phyloP scores from a whole-genome alignment of 345 rosid species.

The Camelina laxa region DNA sequence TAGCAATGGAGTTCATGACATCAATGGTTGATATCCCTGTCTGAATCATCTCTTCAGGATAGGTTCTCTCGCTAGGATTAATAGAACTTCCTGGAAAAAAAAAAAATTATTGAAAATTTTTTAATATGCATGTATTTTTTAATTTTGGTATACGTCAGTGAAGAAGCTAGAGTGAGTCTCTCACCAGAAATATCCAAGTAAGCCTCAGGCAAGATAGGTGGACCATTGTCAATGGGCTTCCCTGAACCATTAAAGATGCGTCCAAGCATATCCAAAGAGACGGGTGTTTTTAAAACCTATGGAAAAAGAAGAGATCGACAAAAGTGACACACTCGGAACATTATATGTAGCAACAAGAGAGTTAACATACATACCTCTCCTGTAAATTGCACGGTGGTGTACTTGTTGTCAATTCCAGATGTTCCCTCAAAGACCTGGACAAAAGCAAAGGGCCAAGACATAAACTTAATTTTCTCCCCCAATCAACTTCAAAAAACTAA shows the following conservation, averaged over 20 bases:
- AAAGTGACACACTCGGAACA: too few relatives aligned
- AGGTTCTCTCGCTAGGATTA: background rate
- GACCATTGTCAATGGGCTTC: slow-evolving; percentile 90
- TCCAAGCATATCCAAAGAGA: slow-evolving; percentile 90
- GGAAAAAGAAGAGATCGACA: background rate
- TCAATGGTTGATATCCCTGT: background rate
- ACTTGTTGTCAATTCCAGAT: slow-evolving; percentile 86
- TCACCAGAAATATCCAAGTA: slow-evolving; percentile 91
- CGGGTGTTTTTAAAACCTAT: slow-evolving; percentile 87
- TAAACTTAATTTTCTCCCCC: too few relatives aligned
- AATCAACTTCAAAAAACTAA: too few relatives aligned
- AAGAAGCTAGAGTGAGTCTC: too few relatives aligned
- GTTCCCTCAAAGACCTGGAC: slow-evolving; percentile 80
- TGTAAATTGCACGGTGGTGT: slow-evolving; percentile 77
- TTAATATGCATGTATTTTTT: too few relatives aligned
- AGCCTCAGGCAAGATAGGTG: slow-evolving; percentile 87
- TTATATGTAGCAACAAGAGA: too few relatives aligned
- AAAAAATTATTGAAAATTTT: too few relatives aligned
- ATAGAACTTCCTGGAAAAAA: slow-evolving; percentile 40
- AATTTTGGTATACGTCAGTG: too few relatives aligned
- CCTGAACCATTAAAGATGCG: slow-evolving; percentile 93
- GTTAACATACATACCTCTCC: slow-evolving; percentile 51
- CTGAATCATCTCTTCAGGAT: background rate
- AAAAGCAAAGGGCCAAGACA: too few relatives aligned
- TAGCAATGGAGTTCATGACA: background rate